Evolutionary conservation across 257 asterid species (phyloP).

Genomic region (Ilex aquifolium): DNA sequence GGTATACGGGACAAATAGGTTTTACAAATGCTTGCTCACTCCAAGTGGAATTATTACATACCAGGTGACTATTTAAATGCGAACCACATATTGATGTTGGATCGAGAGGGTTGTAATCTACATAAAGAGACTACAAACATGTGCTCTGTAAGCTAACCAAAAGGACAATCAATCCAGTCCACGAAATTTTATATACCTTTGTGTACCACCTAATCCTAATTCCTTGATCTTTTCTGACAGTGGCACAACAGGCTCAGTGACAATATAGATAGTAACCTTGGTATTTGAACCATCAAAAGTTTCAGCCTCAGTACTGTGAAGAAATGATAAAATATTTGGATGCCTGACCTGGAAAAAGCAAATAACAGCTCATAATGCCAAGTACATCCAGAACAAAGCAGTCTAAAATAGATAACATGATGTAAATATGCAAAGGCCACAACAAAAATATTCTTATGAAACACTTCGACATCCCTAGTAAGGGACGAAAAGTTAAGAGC

Average conservation of each 20-base stretch:
- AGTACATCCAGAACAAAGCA: slow-evolving; percentile 2
- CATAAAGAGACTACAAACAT: no score
- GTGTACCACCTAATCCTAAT: slow-evolving; percentile 80
- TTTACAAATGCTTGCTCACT: not conserved
- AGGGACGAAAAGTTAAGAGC: no score
- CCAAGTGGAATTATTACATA: not conserved
- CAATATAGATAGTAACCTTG: slow-evolving; percentile 83
- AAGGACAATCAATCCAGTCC: slow-evolving; percentile 9
- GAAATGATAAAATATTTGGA: slow-evolving; percentile 93
- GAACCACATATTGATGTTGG: no score
- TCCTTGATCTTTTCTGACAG: slow-evolving; percentile 93
- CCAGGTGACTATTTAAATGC: not conserved
- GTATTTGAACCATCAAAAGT: slow-evolving; percentile 66
- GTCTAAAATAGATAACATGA: no score
- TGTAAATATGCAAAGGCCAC: no score
- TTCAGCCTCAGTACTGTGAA: slow-evolving; percentile 95
- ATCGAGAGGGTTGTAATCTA: no score
- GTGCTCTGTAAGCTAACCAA: not conserved
- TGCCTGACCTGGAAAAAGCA: slow-evolving; percentile 82
- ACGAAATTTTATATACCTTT: slow-evolving; percentile 47
- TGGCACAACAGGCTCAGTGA: slow-evolving; percentile 97
- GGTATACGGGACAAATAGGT: not conserved
- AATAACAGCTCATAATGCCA: slow-evolving; percentile 20
- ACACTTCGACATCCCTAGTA: no score
- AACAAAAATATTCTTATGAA: no score